Evolutionary conservation across 2,329 filamentous ascomycete species (phyloP), one percentile per base, ranked within the genome.

Genomic region (Penicillium vulpinum): DNA sequence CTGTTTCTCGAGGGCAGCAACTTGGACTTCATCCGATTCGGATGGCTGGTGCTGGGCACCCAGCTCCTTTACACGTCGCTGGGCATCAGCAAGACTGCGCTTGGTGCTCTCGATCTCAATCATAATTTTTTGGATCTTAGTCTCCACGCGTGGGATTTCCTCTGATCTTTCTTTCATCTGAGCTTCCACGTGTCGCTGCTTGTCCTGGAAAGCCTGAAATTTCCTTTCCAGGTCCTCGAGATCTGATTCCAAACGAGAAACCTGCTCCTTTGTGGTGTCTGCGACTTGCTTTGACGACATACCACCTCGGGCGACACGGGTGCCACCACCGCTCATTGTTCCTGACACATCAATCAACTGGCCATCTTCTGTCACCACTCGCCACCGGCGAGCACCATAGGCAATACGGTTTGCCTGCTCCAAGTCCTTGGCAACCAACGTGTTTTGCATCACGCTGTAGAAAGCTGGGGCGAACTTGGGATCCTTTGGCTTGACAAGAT

Each of bases 241-340:
- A 67, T 97, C 92, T 44, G 84, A 80, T 73, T 99, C 94, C 15
- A 97, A 84, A 76, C 94, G 92, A 48, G 84, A 73, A 4, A 99
- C 93, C 68, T 96, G 90, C 63, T 97, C 93, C 73, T 91, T 92
- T 50, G 87, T 89, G 16, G 89, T 89, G 56, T 96, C 91, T 1
- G 90, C 85, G n/a, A 90, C 88, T 44, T 96, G 86, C 76, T 96
- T 97, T 11, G 92, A 96, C 0, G 93, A 97, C 95, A 99, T 99
- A 56, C 92, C 86, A 0, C 95, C 95, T 70, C 88, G 91, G 67
- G 93, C 92, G 55, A 94, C 90, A 16, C 90, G 90, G 44, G 86
- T 93, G 55, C 94, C 94, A 81, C 94, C 94, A 80, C 94, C 94
- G 57, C 91, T 96, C 94, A 99, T 97, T 35, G 94, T 97, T 81